These are phyloP conservation scores for Blepharisma japonicum DNA, from an alignment of 73 alveolate species.

Conservation along the genomic window DNA sequence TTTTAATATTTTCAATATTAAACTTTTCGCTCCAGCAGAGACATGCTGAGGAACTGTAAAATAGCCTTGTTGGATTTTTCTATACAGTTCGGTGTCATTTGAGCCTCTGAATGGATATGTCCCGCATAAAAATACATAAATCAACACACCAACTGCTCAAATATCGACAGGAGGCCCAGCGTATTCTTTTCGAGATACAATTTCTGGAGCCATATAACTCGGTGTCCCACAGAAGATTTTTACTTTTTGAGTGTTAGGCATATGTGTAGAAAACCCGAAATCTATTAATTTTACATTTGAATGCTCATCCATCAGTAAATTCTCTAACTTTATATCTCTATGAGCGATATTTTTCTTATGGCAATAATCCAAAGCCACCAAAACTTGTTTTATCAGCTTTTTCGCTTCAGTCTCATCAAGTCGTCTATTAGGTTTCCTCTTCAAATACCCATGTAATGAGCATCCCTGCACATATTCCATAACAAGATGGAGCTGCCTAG, in stretches of 20 bases:
- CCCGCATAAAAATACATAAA: slow-evolving; percentile 43
- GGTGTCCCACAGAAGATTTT: slow-evolving; percentile 83
- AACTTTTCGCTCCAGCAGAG: not conserved
- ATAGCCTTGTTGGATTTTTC: slow-evolving; percentile 33
- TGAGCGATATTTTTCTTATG: slow-evolving; percentile 37
- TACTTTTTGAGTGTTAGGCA: slow-evolving; percentile 38
- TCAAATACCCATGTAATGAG: slow-evolving; percentile 51
- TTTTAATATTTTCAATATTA: not conserved
- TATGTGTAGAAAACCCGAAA: slow-evolving; percentile 40
- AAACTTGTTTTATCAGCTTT: slow-evolving; percentile 42
- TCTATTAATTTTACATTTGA: slow-evolving; percentile 38
- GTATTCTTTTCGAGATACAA: slow-evolving; percentile 47
- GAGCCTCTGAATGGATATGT: slow-evolving; percentile 43
- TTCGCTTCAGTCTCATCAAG: slow-evolving; percentile 53
- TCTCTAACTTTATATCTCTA: slow-evolving; percentile 47
- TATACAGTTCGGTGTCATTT: slow-evolving; percentile 38
- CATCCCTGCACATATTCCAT: slow-evolving; percentile 63
- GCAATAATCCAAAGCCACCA: slow-evolving; percentile 44
- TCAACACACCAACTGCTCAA: slow-evolving; percentile 43
- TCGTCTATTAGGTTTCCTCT: slow-evolving; percentile 50
- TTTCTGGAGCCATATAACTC: slow-evolving; percentile 91
- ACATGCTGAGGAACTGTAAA: slow-evolving; percentile 37
- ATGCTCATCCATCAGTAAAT: slow-evolving; percentile 37
- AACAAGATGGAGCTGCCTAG: slow-evolving; percentile 54
- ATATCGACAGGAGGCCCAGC: slow-evolving; percentile 46